Evolutionary conservation across 495 filamentous ascomycete species (phyloP).

Genomic region (Aspergillus ostianus): DNA sequence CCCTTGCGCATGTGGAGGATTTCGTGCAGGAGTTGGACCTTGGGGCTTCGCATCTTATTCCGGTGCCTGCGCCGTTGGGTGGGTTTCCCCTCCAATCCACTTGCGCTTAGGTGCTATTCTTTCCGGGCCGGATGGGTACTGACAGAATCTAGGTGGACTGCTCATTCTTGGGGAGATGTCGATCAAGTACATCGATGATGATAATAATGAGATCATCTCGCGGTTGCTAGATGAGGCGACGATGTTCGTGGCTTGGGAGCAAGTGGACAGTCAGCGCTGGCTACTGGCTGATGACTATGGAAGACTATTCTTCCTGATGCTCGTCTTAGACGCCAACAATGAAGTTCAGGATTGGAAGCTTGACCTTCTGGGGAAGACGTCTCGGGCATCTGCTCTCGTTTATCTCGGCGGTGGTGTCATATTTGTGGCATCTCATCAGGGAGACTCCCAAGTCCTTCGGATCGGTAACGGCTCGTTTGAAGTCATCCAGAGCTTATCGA

Average conservation of each 20-base stretch:
- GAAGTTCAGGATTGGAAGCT: slow-evolving; percentile 68
- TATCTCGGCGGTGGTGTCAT: slow-evolving; percentile 73
- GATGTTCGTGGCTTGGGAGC: slow-evolving; percentile 85
- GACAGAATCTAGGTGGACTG: slow-evolving; percentile 55
- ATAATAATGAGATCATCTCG: slow-evolving; percentile 58
- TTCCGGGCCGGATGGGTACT: slow-evolving; percentile 3
- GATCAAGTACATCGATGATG: slow-evolving; percentile 77
- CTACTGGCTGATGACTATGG: slow-evolving; percentile 90
- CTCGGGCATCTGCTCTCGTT: slow-evolving; percentile 71
- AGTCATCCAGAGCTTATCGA: slow-evolving; percentile 73
- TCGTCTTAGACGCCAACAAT: slow-evolving; percentile 60
- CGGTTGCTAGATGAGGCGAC: slow-evolving; percentile 66
- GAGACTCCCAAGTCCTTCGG: slow-evolving; percentile 81
- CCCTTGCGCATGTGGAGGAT: slow-evolving; percentile 49
- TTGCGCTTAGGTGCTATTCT: slow-evolving; percentile 3
- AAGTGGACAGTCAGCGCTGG: slow-evolving; percentile 75
- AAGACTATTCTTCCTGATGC: slow-evolving; percentile 71
- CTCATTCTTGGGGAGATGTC: slow-evolving; percentile 83
- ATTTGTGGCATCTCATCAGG: slow-evolving; percentile 89
- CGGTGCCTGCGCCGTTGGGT: slow-evolving; percentile 65
- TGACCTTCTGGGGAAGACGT: slow-evolving; percentile 64
- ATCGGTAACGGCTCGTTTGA: slow-evolving; percentile 56
- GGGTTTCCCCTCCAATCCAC: slow-evolving; percentile 19
- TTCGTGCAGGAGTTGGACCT: slow-evolving; percentile 63
- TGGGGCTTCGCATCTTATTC: slow-evolving; percentile 79